Conservation (phyloP, 208 protist species). For the Herpetomonas samuelpessoai region DNA sequence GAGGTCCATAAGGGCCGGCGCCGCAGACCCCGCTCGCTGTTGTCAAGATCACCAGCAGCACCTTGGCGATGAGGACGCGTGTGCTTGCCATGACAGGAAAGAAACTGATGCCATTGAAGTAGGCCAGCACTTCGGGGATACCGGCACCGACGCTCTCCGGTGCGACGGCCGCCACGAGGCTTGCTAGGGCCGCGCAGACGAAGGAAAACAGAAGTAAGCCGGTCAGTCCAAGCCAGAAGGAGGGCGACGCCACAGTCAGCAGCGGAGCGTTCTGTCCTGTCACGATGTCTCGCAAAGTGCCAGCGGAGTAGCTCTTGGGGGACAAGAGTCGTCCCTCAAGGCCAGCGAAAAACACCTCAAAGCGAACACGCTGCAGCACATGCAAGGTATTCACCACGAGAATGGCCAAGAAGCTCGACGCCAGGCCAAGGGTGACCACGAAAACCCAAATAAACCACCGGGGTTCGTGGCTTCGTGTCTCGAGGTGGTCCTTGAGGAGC, state of each 20-base stretch:
- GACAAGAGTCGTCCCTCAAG: conserved; percentile 37
- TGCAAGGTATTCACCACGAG: conserved; percentile 31
- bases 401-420: conserved; percentile 33
- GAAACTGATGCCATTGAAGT: conserved; percentile 44
- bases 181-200: conserved; percentile 25
- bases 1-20: conserved; percentile 38
- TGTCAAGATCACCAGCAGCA: conserved; percentile 25
- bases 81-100: conserved; percentile 38
- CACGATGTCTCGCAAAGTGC: neutral
- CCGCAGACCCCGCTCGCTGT: conserved; percentile 44
- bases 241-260: conserved; percentile 3
- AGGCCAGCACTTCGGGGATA: conserved; percentile 46
- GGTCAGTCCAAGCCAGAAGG: conserved; percentile 24
- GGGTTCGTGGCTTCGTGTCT: conserved; percentile 45
- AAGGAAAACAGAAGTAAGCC: conserved; percentile 33
- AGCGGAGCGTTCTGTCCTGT: neutral
- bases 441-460: conserved; percentile 72
- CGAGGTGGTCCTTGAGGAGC: conserved; percentile 60
- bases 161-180: conserved; percentile 29
- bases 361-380: conserved; percentile 38
- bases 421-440: conserved; percentile 37
- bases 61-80: conserved; percentile 36
- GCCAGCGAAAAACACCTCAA: conserved; percentile 45
- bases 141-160: conserved; percentile 39
- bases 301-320: no score